Evolutionary conservation across 768 basidiomycete species (phyloP).

Genomic region (Kwoniella sp.): DNA sequence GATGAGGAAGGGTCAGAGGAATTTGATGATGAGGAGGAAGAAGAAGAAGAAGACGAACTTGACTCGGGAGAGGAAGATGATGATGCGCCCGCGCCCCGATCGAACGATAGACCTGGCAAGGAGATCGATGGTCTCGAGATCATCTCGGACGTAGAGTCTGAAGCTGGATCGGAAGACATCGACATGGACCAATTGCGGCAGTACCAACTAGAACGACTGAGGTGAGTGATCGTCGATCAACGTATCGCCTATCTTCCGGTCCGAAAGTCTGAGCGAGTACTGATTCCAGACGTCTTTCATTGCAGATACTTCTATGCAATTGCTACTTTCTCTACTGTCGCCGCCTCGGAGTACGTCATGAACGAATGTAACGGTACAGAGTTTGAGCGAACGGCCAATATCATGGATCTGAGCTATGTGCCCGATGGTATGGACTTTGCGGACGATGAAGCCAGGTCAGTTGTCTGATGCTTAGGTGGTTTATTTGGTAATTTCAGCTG

Average conservation of each 20-base stretch:
- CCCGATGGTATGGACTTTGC: slow-evolving; percentile 86
- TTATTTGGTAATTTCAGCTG: not conserved
- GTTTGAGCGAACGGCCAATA: slow-evolving; percentile 92
- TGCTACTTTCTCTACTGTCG: slow-evolving; percentile 77
- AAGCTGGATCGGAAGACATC: slow-evolving; percentile 66
- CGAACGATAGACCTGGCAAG: slow-evolving; percentile 9
- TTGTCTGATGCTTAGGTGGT: not conserved
- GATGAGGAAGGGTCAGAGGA: slow-evolving; percentile 40
- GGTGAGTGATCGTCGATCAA: slow-evolving; percentile 61
- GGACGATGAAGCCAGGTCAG: slow-evolving; percentile 67
- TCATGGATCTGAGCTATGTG: slow-evolving; percentile 92
- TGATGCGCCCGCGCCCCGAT: slow-evolving; percentile 9
- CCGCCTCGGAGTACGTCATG: slow-evolving; percentile 77
- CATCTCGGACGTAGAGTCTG: slow-evolving; percentile 58
- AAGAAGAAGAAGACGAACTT: slow-evolving; percentile 27
- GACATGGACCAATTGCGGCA: slow-evolving; percentile 82
- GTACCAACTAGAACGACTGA: slow-evolving; percentile 88
- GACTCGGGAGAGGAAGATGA: slow-evolving; percentile 61
- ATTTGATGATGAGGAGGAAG: slow-evolving; percentile 34
- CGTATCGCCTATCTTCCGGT: not conserved
- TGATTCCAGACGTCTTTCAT: no score
- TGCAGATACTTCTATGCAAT: slow-evolving; percentile 96
- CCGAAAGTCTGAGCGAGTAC: no score
- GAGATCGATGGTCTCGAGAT: slow-evolving; percentile 49
- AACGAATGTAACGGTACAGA: slow-evolving; percentile 90